These are phyloP conservation scores for Annulohypoxylon nitens DNA, from an alignment of 495 filamentous ascomycete species.

Conservation along the genomic window DNA sequence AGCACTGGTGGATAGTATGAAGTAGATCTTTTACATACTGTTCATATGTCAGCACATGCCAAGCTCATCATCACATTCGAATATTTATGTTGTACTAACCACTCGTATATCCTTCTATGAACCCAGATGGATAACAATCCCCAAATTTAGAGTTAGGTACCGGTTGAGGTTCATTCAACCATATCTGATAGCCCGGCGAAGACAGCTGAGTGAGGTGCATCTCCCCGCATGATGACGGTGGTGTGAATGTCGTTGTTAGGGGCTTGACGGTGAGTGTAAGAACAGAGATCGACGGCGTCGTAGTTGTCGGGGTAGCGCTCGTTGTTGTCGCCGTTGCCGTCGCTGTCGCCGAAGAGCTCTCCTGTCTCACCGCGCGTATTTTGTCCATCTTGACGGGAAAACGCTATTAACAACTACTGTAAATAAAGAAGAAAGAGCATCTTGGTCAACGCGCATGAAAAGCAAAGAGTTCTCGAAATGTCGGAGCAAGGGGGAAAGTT, in stretches of 20 bases:
- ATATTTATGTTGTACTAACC: slow-evolving; percentile 20
- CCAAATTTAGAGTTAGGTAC: slow-evolving; percentile 35
- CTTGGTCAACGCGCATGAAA: slow-evolving; percentile 1
- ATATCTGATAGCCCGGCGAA: slow-evolving; percentile 41
- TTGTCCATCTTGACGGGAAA: slow-evolving; percentile 18
- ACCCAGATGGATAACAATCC: slow-evolving; percentile 42
- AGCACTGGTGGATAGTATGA: not conserved
- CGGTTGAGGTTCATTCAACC: slow-evolving; percentile 43
- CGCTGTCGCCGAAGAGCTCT: not conserved
- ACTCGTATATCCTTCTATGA: slow-evolving; percentile 41
- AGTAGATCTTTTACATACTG: slow-evolving; percentile 23
- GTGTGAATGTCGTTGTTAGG: slow-evolving; percentile 43
- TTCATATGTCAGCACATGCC: slow-evolving; percentile 24
- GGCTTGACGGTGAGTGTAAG: slow-evolving; percentile 34
- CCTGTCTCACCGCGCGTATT: not conserved
- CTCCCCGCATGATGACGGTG: slow-evolving; percentile 39
- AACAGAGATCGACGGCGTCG: slow-evolving; percentile 24
- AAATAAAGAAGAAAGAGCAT: slow-evolving; percentile 1
- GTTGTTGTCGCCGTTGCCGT: not conserved
- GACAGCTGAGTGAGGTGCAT: slow-evolving; percentile 39
- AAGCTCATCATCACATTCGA: not conserved
- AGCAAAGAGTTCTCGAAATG: not conserved
- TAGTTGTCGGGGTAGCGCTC: slow-evolving; percentile 4
- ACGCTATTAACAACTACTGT: not conserved
- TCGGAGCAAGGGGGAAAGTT: slow-evolving; percentile 10